Base-by-base conservation (phyloP, 2,329 filamentous ascomycete genomes). In the Claviceps africana region DNA sequence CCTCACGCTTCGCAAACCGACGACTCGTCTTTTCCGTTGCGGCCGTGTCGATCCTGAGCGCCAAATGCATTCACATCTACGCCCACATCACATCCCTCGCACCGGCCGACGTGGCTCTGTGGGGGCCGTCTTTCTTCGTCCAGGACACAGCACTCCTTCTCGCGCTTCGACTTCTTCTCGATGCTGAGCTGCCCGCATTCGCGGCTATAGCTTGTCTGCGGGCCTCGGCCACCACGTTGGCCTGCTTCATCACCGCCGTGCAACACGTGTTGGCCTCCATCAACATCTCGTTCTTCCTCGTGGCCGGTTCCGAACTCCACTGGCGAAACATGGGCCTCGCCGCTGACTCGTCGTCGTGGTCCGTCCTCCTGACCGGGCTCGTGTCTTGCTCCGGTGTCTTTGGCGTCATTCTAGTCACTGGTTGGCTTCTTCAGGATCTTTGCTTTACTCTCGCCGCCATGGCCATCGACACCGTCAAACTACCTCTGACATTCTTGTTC, bases 41-140 rank as follows among this genome's bases (percentile, higher is more conserved):
- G 40, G 59, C 59, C n/a, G 52, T 65, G 54, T 58, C 64, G 19
- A 52, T 66, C 50, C 55, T 64, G 35, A 57, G 57, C 42, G 62
- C 64, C 30, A 68, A 68, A 51, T 54, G 57, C 7, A 56, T 62
- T 3, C 66, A 68, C 52, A 56, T 68, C 37, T 61, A 62, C 51
- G 65, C 60, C 35, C 64, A 69, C 31, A 54, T 61, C 21, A 56
- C 55, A 6, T 62, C 66, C 6, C 53, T 68, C n/a, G 59, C 64
- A 1, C 52, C 58, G 3, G 56, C 57, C n/a, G 58, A 64, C 33
- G 54, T 68, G 51, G 22, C 61, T 9, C 60, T 58, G 1, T 69
- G 64, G 55, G 62, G 62, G 22, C 60, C 63, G 11, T 66, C 66
- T 2, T 69, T 69, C 51, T 67, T 67, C 51, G 58, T 60, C 4